These are phyloP conservation scores for Amborella trichopoda DNA, from an alignment of 164 flowering plant genomes.

Conservation along the genomic window DNA sequence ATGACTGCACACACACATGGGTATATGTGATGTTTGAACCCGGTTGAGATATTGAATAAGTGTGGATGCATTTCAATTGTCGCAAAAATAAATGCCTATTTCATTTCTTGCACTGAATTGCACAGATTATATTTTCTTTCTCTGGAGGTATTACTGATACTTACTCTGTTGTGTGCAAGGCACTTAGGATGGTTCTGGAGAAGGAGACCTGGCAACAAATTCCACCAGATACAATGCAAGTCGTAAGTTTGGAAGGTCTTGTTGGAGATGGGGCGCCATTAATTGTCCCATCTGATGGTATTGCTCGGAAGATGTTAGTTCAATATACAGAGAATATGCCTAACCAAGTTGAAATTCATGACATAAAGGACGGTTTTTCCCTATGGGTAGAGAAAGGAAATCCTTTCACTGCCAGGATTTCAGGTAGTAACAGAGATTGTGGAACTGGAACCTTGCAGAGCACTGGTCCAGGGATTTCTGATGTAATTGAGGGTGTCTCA, in stretches of 20 bases:
- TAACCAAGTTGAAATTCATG: slow-evolving; percentile 18
- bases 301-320: slow-evolving; percentile 19
- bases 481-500: slow-evolving; percentile 28
- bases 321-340: slow-evolving; percentile 28
- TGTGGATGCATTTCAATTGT: no score
- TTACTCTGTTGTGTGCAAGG: slow-evolving; percentile 33
- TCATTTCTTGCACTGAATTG: no score
- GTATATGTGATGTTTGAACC: no score
- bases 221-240: slow-evolving; percentile 66
- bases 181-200: slow-evolving; percentile 91
- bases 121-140: no score
- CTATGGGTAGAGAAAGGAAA: slow-evolving; percentile 66
- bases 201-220: slow-evolving; percentile 75
- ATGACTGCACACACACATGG: no score
- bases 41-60: no score
- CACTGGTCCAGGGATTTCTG: slow-evolving; percentile 26
- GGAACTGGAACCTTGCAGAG: slow-evolving; percentile 12
- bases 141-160: no score
- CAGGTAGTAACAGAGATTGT: slow-evolving; percentile 27
- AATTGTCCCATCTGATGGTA: slow-evolving; percentile 37
- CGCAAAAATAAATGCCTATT: no score
- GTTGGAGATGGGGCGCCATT: slow-evolving; percentile 93
- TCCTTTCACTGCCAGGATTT: slow-evolving; percentile 44
- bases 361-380: slow-evolving; percentile 51
- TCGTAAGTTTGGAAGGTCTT: slow-evolving; percentile 83